Percentiles rank a stretch among this genome's conserved stretches.
phyloP scores from a whole-genome alignment of 345 rosid species.

The Citrus reticulata region DNA sequence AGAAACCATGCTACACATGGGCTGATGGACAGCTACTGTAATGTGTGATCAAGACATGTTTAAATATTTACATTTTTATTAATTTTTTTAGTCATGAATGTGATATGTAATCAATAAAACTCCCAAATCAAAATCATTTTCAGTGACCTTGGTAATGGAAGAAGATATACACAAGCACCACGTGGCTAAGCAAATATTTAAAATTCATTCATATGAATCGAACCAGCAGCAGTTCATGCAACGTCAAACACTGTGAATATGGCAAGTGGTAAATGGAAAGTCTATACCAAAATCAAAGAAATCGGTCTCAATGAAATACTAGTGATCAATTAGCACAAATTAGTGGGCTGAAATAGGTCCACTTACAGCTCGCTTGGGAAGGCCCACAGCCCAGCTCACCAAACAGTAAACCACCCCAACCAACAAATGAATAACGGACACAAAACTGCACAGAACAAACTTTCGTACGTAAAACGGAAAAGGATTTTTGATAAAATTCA shows the following conservation, averaged over 20 bases:
- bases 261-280: neutral
- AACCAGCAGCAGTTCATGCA: neutral
- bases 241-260: neutral
- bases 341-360: slow-evolving; percentile 5
- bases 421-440: slow-evolving; percentile 84
- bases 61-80: neutral
- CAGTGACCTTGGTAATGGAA: neutral
- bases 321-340: neutral
- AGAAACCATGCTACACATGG: neutral
- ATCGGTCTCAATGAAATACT: neutral
- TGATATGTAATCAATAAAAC: neutral
- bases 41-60: neutral
- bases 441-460: slow-evolving; percentile 52
- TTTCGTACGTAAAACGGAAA: neutral
- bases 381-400: slow-evolving; percentile 87
- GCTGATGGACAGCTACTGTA: neutral
- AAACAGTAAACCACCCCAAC: slow-evolving; percentile 94
- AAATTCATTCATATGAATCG: neutral
- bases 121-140: neutral
- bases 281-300: neutral
- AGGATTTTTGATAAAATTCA: neutral
- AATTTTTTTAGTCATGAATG: neutral
- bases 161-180: neutral
- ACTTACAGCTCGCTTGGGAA: slow-evolving; percentile 97
- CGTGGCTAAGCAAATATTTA: neutral